phyloP scores from a whole-genome alignment of 495 filamentous ascomycete species.

The Neurospora sp. region DNA sequence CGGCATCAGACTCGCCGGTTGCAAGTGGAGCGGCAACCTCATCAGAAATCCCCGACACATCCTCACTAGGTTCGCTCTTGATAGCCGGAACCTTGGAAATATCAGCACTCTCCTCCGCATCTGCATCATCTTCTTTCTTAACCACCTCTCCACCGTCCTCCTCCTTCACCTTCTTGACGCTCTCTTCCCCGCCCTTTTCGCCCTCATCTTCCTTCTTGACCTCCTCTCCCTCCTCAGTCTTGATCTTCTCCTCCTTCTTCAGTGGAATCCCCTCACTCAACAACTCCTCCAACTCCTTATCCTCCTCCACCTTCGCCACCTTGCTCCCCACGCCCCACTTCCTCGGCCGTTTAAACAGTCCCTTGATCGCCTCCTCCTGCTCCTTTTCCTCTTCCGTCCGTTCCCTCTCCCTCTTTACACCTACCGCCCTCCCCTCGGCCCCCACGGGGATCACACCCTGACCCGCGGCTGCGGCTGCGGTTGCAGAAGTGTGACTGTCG shows the following conservation, averaged over 20 bases:
- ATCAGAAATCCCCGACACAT: conserved; percentile 2
- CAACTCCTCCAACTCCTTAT: conserved; percentile 61
- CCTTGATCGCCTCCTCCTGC: conserved; percentile 49
- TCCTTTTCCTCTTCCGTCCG: conserved; percentile 53
- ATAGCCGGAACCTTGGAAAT: not conserved
- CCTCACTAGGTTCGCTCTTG: conserved; percentile 14
- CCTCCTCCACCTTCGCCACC: conserved; percentile 54
- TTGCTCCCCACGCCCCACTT: conserved; percentile 68
- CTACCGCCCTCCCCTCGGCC: conserved; percentile 37
- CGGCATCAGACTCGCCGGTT: not conserved
- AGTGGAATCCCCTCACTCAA: conserved; percentile 39
- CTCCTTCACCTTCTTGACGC: conserved; percentile 22
- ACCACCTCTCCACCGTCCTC: conserved; percentile 2
- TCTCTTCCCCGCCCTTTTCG: conserved; percentile 8
- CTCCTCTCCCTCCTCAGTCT: conserved; percentile 18
- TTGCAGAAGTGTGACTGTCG: not conserved
- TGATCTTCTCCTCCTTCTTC: conserved; percentile 23
- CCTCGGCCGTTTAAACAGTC: conserved; percentile 45
- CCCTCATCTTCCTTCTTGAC: conserved; percentile 3
- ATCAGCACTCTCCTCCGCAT: not conserved
- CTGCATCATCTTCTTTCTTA: conserved; percentile 7
- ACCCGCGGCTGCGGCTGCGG: not conserved
- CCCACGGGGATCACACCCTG: conserved; percentile 5
- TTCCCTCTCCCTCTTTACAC: conserved; percentile 62
- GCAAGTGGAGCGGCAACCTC: not conserved